phyloP scores from a whole-genome alignment of 139 green algal genomes.

The Limnomonas spitsbergensis region DNA sequence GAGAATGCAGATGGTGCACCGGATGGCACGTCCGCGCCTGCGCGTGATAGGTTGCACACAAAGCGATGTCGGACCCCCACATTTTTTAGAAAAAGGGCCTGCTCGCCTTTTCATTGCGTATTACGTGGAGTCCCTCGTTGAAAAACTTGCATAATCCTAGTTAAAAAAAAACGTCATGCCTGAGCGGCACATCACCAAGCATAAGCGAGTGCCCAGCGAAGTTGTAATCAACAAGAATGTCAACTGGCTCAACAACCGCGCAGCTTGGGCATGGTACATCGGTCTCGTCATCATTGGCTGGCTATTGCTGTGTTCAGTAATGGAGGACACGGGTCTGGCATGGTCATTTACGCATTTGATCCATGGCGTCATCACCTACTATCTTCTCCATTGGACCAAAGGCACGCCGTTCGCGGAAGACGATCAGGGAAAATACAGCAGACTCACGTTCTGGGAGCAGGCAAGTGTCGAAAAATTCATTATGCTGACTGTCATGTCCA shows the following conservation, averaged over 20 bases:
- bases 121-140: too few relatives aligned
- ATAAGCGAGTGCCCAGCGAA: conserved; percentile 21
- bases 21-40: too few relatives aligned
- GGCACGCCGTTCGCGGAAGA: conserved; percentile 63
- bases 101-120: too few relatives aligned
- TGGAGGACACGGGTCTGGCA: conserved; percentile 73
- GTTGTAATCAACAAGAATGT: conserved; percentile 73
- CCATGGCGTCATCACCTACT: conserved; percentile 80
- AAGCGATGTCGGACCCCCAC: too few relatives aligned
- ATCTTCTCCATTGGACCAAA: conserved; percentile 87
- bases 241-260: conserved; percentile 70
- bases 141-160: too few relatives aligned
- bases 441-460: conserved; percentile 90
- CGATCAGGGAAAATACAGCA: conserved; percentile 82
- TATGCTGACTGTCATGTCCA: too few relatives aligned
- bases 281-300: conserved; percentile 54
- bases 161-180: too few relatives aligned
- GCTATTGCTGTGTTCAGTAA: conserved; percentile 60
- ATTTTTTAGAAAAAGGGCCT: too few relatives aligned
- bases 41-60: too few relatives aligned
- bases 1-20: too few relatives aligned
- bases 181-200: too few relatives aligned
- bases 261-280: conserved; percentile 78
- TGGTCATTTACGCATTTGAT: conserved; percentile 87
- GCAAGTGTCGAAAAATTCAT: too few relatives aligned